Conservation (phyloP, 208 protist genomes). For the Phytomonas sp. region DNA sequence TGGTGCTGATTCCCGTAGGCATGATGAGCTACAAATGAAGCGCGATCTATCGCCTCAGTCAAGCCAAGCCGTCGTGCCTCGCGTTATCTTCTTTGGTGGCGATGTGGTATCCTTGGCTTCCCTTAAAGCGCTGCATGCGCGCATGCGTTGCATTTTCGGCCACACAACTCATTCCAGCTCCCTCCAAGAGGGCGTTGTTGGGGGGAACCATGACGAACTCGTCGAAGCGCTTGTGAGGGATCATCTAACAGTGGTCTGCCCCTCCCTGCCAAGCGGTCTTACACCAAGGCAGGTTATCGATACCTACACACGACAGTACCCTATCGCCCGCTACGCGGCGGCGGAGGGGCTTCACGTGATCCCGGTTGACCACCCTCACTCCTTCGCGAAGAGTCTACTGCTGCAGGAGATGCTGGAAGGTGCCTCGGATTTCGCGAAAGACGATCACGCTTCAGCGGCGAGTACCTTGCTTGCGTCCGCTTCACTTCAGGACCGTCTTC, state of each 20-base stretch:
- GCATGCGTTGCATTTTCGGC: constrained; percentile 38
- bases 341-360: constrained; percentile 50
- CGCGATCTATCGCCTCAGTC: not conserved
- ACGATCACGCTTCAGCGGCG: not conserved
- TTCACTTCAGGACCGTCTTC: too few relatives aligned
- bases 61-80: constrained; percentile 16
- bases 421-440: constrained; percentile 1
- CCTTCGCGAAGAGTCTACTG: constrained; percentile 37
- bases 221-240: constrained; percentile 21
- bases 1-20: not conserved
- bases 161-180: not conserved
- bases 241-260: constrained; percentile 69
- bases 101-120: constrained; percentile 68
- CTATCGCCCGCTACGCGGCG: constrained; percentile 63
- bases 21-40: not conserved
- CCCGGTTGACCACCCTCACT: constrained; percentile 63
- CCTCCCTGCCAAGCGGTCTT: constrained; percentile 40
- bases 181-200: not conserved
- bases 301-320: constrained; percentile 60
- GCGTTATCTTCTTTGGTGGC: constrained; percentile 79
- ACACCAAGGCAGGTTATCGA: constrained; percentile 23
- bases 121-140: constrained; percentile 60
- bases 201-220: not conserved
- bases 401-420: constrained; percentile 39
- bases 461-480: not conserved